Percentiles rank a stretch among this genome's conserved stretches.
Conservation (phyloP, 495 filamentous ascomycete species). For the Aspergillus carlsbadensis region DNA sequence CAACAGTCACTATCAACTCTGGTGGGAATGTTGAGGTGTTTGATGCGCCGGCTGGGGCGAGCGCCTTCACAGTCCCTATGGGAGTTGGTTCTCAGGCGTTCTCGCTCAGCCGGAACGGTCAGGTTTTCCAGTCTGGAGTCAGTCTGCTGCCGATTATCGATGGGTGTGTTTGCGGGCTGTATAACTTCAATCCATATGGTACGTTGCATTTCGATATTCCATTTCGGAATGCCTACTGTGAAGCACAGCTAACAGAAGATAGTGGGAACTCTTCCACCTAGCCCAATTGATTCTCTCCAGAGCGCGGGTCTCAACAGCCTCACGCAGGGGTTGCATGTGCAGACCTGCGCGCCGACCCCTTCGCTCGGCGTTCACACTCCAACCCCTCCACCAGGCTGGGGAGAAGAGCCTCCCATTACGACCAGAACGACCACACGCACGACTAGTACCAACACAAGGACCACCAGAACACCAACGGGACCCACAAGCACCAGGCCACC, state of each 20-base stretch:
- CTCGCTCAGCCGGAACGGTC: conserved; percentile 41
- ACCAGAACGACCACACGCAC: background rate
- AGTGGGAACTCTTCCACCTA: conserved; percentile 48
- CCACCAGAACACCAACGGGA: background rate
- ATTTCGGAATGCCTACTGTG: too few species aligned
- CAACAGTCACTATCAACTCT: conserved; percentile 46
- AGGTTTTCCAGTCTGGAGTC: conserved; percentile 47
- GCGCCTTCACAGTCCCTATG: conserved; percentile 52
- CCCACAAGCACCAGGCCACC: conserved; percentile 7
- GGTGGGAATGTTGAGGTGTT: conserved; percentile 45
- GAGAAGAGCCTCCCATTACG: background rate
- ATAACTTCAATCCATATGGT: conserved; percentile 64
- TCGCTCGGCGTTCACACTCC: conserved; percentile 31
- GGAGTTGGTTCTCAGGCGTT: conserved; percentile 55
- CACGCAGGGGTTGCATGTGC: conserved; percentile 43
- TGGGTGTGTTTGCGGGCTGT: conserved; percentile 55
- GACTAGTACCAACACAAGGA: background rate
- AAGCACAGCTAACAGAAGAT: background rate
- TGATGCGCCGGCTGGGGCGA: conserved; percentile 51
- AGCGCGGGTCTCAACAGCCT: conserved; percentile 42
- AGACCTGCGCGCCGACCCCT: conserved; percentile 44
- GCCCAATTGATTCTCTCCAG: conserved; percentile 38
- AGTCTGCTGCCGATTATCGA: conserved; percentile 52
- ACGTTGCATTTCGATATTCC: too few species aligned
- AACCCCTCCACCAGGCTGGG: conserved; percentile 18